Base-by-base conservation (phyloP, 2,329 filamentous ascomycete species). In the Ophiostoma ulmi region DNA sequence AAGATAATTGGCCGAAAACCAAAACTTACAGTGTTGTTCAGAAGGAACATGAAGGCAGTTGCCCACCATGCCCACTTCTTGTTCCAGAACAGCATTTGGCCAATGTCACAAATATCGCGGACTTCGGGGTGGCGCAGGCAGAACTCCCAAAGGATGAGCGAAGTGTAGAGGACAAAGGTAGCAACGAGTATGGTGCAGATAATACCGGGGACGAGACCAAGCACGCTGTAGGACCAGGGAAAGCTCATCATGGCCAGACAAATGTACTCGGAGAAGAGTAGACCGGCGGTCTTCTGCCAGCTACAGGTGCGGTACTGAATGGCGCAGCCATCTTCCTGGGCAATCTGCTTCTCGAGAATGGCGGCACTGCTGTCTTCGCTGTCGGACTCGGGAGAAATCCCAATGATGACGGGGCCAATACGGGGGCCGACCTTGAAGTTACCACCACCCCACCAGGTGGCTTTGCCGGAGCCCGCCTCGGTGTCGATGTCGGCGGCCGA, bases 251-350 rank as follows among this genome's bases (percentile, higher is more conserved):
- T 97, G 72, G 87, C 84, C 78, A 97, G 82, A 78, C 93, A 97
- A 72, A 97, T 97, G 79, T 97, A 97, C 83, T 97, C 94, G 68
- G 92, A 95, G 81, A 97, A 97, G 69, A 97, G 87, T 75, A 97
- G 80, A 1, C 90, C 93, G 0, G 94, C 93, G 69, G 94, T 97
- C 90, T 97, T 97, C 77, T 92, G 90, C 94, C 94, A 97, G 75
- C 90, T 94, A 81, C 94, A 97, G 55, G 93, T 97, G 72, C 94
- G 86, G 79, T 97, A 97, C 81, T 97, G 90, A 80, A 97, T 97
- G 13, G 89, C 88, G 79, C 91, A 89, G 69, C 88, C 89, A 38
- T 88, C 85, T 79, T 97, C 94, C 73, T 91, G 78, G 69, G 90
- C 91, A 74, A 94, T 87, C 81, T 97, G 93, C 80, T 83, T 84